These are phyloP conservation scores for Byssochlamys sp. DNA, from an alignment of 2,329 filamentous ascomycete genomes.

Conservation along the genomic window DNA sequence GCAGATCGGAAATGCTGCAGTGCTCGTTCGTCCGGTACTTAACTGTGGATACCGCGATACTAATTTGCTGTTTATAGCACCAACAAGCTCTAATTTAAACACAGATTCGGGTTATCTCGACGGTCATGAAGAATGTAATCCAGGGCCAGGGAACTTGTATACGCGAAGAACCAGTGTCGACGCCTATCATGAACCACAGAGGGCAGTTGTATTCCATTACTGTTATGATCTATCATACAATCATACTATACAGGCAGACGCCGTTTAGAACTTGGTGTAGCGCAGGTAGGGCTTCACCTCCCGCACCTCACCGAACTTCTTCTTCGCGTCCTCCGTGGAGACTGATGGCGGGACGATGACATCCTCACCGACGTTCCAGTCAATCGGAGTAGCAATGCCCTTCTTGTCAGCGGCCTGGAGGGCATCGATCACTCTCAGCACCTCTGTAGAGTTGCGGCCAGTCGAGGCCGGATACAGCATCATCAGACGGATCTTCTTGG, in stretches of 20 bases:
- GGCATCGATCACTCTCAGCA: conserved; percentile 68
- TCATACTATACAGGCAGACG: not conserved
- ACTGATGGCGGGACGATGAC: conserved; percentile 82
- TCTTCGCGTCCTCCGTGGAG: conserved; percentile 74
- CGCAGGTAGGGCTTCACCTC: conserved; percentile 48
- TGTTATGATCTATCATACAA: not conserved
- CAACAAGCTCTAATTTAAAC: no score
- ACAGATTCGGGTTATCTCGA: no score
- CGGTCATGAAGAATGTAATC: no score
- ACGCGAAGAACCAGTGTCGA: not conserved
- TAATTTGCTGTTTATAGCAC: no score
- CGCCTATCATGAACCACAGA: not conserved
- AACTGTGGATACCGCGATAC: no score
- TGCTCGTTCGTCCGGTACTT: no score
- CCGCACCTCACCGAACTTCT: conserved; percentile 68
- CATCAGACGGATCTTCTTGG: conserved; percentile 85
- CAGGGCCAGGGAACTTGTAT: not conserved
- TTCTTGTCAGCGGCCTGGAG: conserved; percentile 79
- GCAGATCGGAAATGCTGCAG: no score
- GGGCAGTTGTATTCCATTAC: not conserved
- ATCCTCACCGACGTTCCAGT: conserved; percentile 81
- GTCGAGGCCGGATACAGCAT: conserved; percentile 88
- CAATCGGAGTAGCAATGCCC: conserved; percentile 77
- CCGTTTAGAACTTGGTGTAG: not conserved
- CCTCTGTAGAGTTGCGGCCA: conserved; percentile 71